These are phyloP conservation scores for Penicillium hordei DNA, from an alignment of 2,329 filamentous ascomycete species.

Conservation along the genomic window DNA sequence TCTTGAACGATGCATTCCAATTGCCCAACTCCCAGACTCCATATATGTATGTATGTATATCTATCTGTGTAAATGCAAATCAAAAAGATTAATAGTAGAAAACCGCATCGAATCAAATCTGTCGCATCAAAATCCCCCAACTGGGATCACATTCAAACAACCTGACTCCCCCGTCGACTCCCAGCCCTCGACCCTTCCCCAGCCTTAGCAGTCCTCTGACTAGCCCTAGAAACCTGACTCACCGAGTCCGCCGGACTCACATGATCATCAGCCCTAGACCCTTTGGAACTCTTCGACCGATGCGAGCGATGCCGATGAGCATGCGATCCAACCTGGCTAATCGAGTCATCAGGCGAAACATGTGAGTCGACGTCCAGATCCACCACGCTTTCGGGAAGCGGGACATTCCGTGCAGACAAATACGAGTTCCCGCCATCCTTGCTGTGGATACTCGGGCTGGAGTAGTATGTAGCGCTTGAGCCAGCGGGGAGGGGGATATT, in stretches of 20 bases:
- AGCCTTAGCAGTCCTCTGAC: slow-evolving; percentile 37
- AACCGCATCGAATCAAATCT: background rate
- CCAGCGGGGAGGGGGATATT: slow-evolving; percentile 39
- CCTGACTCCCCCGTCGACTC: slow-evolving; percentile 33
- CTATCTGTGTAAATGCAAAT: slow-evolving; percentile 10
- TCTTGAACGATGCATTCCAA: slow-evolving; percentile 3
- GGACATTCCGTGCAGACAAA: slow-evolving; percentile 28
- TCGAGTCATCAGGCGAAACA: slow-evolving; percentile 76
- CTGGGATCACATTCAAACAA: slow-evolving; percentile 18
- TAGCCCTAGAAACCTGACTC: slow-evolving; percentile 40
- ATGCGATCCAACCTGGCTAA: slow-evolving; percentile 61
- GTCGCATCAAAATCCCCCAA: slow-evolving; percentile 5
- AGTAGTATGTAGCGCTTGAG: slow-evolving; percentile 27
- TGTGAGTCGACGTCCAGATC: slow-evolving; percentile 50
- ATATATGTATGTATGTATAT: slow-evolving; percentile 12
- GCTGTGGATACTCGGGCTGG: slow-evolving; percentile 5
- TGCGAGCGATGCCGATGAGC: slow-evolving; percentile 29
- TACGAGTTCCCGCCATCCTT: slow-evolving; percentile 11
- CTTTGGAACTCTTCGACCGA: slow-evolving; percentile 34
- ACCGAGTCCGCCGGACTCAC: slow-evolving; percentile 41
- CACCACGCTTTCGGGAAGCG: slow-evolving; percentile 34
- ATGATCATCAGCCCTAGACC: slow-evolving; percentile 32
- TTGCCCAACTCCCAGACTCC: slow-evolving; percentile 5
- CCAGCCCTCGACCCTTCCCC: slow-evolving; percentile 29
- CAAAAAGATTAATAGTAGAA: background rate